Evolutionary conservation across 768 basidiomycete species (phyloP).

Genomic region (Tylopilus sp.): DNA sequence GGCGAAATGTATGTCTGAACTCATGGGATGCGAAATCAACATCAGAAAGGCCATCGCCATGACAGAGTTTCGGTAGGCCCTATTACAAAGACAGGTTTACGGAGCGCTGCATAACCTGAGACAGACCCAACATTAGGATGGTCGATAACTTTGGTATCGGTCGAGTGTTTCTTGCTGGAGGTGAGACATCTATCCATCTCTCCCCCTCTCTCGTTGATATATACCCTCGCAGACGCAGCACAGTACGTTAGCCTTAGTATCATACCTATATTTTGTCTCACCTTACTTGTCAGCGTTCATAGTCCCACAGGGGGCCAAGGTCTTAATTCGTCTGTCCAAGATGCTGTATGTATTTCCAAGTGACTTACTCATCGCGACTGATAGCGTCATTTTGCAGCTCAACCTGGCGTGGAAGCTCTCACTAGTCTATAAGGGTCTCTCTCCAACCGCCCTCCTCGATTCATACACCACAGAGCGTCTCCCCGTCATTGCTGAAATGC

Average conservation of each 20-base stretch:
- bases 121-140: not conserved
- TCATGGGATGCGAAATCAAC: conserved; percentile 29
- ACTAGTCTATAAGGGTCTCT: conserved; percentile 37
- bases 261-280: not conserved
- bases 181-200: not conserved
- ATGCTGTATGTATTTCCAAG: conserved; percentile 32
- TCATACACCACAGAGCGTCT: conserved; percentile 44
- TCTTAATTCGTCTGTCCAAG: conserved; percentile 38
- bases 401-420: conserved; percentile 47
- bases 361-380: not conserved
- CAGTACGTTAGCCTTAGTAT: not conserved
- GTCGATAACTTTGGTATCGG: conserved; percentile 19
- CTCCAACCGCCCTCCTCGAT: conserved; percentile 35
- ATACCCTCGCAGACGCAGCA: not conserved
- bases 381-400: conserved; percentile 21
- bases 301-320: conserved; percentile 30
- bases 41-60: conserved; percentile 27
- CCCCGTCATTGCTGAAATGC: conserved; percentile 45
- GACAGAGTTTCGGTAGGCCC: not conserved
- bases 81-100: not conserved
- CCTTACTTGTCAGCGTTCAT: conserved; percentile 5
- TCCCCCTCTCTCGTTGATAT: not conserved
- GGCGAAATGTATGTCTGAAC: conserved; percentile 26
- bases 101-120: not conserved
- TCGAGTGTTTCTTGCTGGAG: conserved; percentile 26